A percentile compares a stretch with the other conserved stretches of the same genome.
Conservation (phyloP, 768 basidiomycete species). For the Suillus decipiens region DNA sequence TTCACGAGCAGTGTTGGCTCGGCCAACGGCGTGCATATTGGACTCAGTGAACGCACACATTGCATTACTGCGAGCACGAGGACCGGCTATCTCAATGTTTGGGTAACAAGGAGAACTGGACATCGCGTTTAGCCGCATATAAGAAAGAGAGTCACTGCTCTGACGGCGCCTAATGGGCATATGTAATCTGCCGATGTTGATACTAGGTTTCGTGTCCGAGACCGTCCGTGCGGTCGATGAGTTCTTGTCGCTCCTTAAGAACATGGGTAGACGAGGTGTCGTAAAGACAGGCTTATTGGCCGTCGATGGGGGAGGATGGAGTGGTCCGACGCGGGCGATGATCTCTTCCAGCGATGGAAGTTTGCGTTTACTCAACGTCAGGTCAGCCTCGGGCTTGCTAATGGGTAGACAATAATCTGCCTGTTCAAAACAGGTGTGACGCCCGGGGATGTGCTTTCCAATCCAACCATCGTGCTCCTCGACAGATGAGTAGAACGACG, state of each 20-base stretch:
- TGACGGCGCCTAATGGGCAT: conserved; percentile 40
- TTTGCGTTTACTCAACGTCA: conserved; percentile 22
- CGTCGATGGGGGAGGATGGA: not conserved
- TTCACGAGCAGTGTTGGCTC: conserved; percentile 57
- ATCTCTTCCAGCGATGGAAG: conserved; percentile 80
- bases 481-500: conserved; percentile 54
- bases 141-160: conserved; percentile 11
- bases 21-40: conserved; percentile 53
- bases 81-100: conserved; percentile 51
- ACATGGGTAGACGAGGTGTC: conserved; percentile 34
- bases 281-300: not conserved
- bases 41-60: conserved; percentile 52
- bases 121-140: conserved; percentile 21
- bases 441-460: not conserved
- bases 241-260: conserved; percentile 25
- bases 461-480: not conserved
- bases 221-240: conserved; percentile 14
- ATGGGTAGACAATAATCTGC: conserved; percentile 57
- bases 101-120: conserved; percentile 38
- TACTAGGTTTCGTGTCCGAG: conserved; percentile 26
- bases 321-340: conserved; percentile 53
- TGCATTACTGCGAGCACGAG: conserved; percentile 44
- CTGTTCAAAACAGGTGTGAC: conserved; percentile 56
- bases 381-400: conserved; percentile 20
- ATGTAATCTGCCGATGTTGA: conserved; percentile 43